Evolutionary conservation across 2,329 filamentous ascomycete genomes (phyloP), one percentile per base, ranked within the genome.

Genomic region (Reticulascus tulasneorum): DNA sequence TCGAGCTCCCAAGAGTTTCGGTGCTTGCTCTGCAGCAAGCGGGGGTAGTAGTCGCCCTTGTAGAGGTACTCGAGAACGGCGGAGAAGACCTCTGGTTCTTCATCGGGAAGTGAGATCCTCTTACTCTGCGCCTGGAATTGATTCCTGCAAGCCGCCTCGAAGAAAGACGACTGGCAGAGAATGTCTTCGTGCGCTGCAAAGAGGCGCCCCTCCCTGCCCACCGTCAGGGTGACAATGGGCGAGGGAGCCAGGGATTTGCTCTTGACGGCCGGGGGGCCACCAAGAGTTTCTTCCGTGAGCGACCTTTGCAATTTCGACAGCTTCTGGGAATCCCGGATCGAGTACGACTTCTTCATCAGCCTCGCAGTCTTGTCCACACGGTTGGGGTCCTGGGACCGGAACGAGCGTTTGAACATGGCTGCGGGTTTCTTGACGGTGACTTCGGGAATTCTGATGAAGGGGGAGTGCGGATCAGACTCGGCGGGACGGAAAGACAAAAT

Each of bases 181-280:
- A 95, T 83, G 66, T 95, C 86, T 73, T 96, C 87, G 66, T 96
- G 90, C 56, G 89, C 90, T 53, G 90, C 90, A 73, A 96, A 96
- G 62, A 95, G 75, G 55, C 90, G 85, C 60, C 85, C 84, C 56
- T 95, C 89, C 52, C 69, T 70, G 52, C 90, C 90, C 57, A 96
- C 82, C 50, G 85, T 81, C 52, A 96, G 72, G 42, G 89, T 94
- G 64, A 94, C 75, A 64, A 95, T 94, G 56, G 89, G 84, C 44
- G 78, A 79, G 46, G 72, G 66, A 29, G 65, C 51, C 41, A 59
- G 45, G 42, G 55, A 46, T 28, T 50, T 52, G 35, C 44, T 45
- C 26, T 44, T 47, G 58, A 59, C 52, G 47, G 45, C 50, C 33
- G 50, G 55, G 49, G 62, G 62, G 37, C 53, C 53, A 42, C 61